These are phyloP conservation scores for Volvox carteri DNA, from an alignment of 163 green algal genomes.

Conservation along the genomic window DNA sequence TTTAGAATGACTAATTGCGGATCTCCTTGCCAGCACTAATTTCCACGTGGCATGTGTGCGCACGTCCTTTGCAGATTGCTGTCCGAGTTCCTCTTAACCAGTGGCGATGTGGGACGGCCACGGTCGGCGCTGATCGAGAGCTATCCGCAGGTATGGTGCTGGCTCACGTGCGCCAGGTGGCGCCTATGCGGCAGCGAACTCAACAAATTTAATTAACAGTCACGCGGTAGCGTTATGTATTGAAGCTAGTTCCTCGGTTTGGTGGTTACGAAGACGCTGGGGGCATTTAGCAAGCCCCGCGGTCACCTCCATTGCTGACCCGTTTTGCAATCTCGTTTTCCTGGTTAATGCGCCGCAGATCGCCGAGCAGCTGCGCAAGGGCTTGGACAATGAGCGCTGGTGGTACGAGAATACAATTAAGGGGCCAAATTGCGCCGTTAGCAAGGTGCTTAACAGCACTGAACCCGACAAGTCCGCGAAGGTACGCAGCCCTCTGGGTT, in stretches of 20 bases:
- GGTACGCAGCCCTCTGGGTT: no score
- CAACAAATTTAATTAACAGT: no score
- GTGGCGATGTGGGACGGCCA: conserved; percentile 27
- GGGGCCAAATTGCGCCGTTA: conserved; percentile 38
- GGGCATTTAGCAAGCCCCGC: no score
- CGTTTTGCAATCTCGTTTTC: no score
- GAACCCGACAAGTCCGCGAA: conserved; percentile 18
- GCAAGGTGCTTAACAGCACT: not conserved
- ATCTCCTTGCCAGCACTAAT: not conserved
- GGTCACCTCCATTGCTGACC: no score
- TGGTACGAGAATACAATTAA: conserved; percentile 44
- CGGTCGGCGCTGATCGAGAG: conserved; percentile 27
- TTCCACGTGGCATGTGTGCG: not conserved
- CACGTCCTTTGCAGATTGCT: not conserved
- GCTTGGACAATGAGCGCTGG: conserved; percentile 44
- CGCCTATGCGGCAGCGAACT: no score
- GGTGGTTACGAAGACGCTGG: no score
- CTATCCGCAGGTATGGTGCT: conserved; percentile 33
- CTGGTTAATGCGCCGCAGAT: not conserved
- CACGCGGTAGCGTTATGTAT: no score
- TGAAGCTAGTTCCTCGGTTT: no score
- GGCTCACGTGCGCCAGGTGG: no score
- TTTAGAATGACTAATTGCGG: no score
- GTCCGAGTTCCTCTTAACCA: conserved; percentile 34
- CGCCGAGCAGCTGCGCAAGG: conserved; percentile 7